Percentiles rank a stretch among this genome's conserved stretches.
Conservation (phyloP, 441 rosid species). For the Flueggea neowawraea region DNA sequence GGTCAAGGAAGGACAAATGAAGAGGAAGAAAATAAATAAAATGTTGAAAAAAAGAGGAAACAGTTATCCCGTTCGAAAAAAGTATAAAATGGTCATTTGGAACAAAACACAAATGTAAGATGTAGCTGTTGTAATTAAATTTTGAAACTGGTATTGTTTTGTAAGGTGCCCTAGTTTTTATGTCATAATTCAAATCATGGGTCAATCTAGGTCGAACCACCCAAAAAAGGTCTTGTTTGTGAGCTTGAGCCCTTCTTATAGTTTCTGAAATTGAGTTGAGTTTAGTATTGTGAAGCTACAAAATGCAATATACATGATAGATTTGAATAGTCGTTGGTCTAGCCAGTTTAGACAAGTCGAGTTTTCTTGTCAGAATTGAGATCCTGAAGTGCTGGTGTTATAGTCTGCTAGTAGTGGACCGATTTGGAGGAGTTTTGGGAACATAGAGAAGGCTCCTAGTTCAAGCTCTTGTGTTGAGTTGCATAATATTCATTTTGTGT, state of each 20-base stretch:
- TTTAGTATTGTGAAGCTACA: slow-evolving; percentile 42
- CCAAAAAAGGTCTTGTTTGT: slow-evolving; percentile 41
- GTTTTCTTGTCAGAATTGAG: slow-evolving; percentile 47
- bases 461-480: slow-evolving; percentile 52
- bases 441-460: slow-evolving; percentile 30
- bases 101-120: no score
- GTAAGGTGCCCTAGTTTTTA: no score
- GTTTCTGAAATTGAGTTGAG: slow-evolving; percentile 40
- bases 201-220: slow-evolving; percentile 33
- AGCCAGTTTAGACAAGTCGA: slow-evolving; percentile 50
- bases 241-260: slow-evolving; percentile 52
- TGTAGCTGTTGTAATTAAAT: no score
- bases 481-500: slow-evolving; percentile 41
- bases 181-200: slow-evolving; percentile 1
- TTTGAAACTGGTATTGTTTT: no score
- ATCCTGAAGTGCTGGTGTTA: slow-evolving; percentile 16
- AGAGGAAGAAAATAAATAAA: no score
- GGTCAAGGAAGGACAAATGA: no score
- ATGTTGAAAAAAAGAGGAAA: no score
- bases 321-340: slow-evolving; percentile 37
- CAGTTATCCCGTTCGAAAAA: no score
- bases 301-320: slow-evolving; percentile 64
- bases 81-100: no score
- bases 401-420: slow-evolving; percentile 40
- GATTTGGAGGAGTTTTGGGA: slow-evolving; percentile 29